A percentile compares a stretch with the other conserved stretches of the same genome.
Conservation (phyloP, 495 filamentous ascomycete genomes). For the Xylaria venustula region DNA sequence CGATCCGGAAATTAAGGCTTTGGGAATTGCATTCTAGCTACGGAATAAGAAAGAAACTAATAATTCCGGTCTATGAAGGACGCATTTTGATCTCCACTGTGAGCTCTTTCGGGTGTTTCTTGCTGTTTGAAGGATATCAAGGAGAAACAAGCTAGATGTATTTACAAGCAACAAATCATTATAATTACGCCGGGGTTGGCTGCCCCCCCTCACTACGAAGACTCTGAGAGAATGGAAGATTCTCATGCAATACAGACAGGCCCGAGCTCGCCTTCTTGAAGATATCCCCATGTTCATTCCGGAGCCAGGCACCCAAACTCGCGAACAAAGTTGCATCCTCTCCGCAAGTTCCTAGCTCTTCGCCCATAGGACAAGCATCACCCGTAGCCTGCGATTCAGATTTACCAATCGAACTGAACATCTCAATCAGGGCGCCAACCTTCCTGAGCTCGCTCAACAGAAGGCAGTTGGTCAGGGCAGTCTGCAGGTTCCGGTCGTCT, state of each 20-base stretch:
- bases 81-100: neutral
- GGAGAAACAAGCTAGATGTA: neutral
- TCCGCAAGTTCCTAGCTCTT: neutral
- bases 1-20: conserved; percentile 77
- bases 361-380: neutral
- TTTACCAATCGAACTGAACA: conserved; percentile 15
- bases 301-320: conserved; percentile 18
- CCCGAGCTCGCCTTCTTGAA: conserved; percentile 15
- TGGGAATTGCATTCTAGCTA: conserved; percentile 52
- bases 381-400: conserved; percentile 12
- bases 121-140: neutral
- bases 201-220: neutral
- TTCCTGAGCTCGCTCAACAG: conserved; percentile 22
- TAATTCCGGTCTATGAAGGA: neutral
- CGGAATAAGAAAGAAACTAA: conserved; percentile 7
- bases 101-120: neutral
- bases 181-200: neutral
- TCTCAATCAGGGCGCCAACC: conserved; percentile 18
- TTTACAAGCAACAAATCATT: neutral
- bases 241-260: conserved; percentile 13
- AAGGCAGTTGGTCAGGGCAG: conserved; percentile 19
- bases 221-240: neutral
- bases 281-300: conserved; percentile 17
- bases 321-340: conserved; percentile 9
- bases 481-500: conserved; percentile 24